Evolutionary conservation across 805 yeast genomes (phyloP).

Genomic region (Clavispora santaluciae): DNA sequence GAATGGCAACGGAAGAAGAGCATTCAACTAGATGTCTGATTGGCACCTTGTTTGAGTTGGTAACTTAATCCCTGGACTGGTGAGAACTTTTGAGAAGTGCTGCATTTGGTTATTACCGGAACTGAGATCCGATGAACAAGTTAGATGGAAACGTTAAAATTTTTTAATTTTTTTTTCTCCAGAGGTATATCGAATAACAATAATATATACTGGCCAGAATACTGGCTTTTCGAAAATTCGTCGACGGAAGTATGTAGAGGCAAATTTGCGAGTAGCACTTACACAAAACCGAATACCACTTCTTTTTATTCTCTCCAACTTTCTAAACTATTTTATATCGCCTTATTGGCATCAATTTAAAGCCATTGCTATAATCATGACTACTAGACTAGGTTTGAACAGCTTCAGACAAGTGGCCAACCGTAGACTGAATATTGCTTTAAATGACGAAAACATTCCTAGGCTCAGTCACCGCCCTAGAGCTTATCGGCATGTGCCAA

Average conservation of each 20-base stretch:
- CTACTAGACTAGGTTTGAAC: neutral
- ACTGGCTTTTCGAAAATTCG: neutral
- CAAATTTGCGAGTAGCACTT: neutral
- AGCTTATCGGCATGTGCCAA: neutral
- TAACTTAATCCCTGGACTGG: neutral
- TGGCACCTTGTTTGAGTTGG: neutral
- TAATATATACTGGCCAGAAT: neutral
- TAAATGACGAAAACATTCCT: neutral
- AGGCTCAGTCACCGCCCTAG: neutral
- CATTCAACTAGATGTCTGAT: neutral
- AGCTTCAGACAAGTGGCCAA: neutral
- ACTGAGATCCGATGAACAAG: neutral
- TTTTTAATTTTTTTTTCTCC: neutral
- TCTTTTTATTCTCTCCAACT: too few relatives aligned
- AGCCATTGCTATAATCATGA: neutral
- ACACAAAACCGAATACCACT: neutral
- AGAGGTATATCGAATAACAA: neutral
- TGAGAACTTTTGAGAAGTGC: neutral
- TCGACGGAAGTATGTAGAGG: neutral
- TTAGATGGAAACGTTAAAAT: neutral
- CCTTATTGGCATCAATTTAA: too few relatives aligned
- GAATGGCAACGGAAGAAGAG: conserved; percentile 7
- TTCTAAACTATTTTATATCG: too few relatives aligned
- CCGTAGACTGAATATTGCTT: too few relatives aligned
- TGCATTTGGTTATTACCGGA: neutral